A percentile compares a stretch with the other conserved stretches of the same genome.
Evolutionary conservation across 176 grass and related monocot species (phyloP).

Genomic region (Avena sativa): DNA sequence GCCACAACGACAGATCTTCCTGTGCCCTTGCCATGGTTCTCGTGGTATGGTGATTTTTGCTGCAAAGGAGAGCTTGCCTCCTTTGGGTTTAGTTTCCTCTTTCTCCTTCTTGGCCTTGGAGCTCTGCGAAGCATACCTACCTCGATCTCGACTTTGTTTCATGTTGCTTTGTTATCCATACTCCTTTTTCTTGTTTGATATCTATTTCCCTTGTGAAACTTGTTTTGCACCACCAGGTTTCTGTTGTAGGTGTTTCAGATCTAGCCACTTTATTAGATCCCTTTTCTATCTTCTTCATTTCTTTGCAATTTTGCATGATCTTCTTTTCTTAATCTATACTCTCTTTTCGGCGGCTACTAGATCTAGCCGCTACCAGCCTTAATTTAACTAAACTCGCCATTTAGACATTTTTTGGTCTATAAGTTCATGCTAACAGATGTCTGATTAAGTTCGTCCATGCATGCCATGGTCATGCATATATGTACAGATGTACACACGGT

Average conservation of each 20-base stretch:
- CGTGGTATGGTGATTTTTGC: no score
- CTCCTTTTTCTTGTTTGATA: neutral
- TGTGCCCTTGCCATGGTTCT: neutral
- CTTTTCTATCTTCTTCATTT: neutral
- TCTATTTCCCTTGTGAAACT: neutral
- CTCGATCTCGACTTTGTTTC: no score
- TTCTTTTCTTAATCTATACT: neutral
- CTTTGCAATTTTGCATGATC: neutral
- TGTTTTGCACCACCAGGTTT: neutral
- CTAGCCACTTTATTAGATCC: neutral
- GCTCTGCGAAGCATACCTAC: no score
- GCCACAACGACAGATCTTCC: neutral
- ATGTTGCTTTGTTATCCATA: no score
- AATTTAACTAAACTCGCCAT: neutral
- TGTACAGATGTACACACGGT: neutral
- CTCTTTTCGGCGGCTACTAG: neutral
- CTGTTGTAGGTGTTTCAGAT: neutral
- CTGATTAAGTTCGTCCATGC: slow-evolving; percentile 4
- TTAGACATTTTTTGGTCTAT: neutral
- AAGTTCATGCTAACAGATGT: neutral
- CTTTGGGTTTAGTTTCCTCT: neutral
- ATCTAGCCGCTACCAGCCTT: neutral
- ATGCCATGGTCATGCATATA: neutral
- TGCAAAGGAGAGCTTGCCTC: slow-evolving; percentile 11
- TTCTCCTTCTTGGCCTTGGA: neutral